Evolutionary conservation across 1,284 basidiomycete species (phyloP).

Genomic region (Ceratobasidium sp.): DNA sequence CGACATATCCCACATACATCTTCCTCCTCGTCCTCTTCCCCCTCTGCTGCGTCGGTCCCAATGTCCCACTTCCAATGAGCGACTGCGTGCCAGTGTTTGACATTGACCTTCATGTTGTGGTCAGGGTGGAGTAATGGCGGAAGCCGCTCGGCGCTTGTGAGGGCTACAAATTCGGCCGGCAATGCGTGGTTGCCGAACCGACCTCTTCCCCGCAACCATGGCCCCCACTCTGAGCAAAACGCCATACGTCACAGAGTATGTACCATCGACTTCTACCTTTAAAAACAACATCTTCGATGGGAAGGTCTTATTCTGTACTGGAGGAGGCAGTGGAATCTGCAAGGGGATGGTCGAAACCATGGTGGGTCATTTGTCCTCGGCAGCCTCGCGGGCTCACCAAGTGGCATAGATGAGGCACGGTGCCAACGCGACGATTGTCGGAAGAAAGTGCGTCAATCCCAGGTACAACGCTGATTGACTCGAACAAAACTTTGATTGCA

Average conservation of each 20-base stretch:
- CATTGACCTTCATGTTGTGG: slow-evolving; percentile 73
- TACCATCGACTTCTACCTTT: slow-evolving; percentile 72
- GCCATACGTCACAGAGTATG: background rate
- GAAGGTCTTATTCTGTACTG: slow-evolving; percentile 94
- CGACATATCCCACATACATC: slow-evolving; percentile 96
- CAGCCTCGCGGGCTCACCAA: background rate
- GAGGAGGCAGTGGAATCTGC: slow-evolving; percentile 92
- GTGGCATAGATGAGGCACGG: slow-evolving; percentile 81
- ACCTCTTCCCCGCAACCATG: slow-evolving; percentile 29
- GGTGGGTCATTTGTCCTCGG: slow-evolving; percentile 59
- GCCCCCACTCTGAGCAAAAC: slow-evolving; percentile 29
- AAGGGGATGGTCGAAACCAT: slow-evolving; percentile 86
- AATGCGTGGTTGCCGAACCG: slow-evolving; percentile 8
- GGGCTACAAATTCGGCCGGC: background rate
- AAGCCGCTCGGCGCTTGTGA: slow-evolving; percentile 13
- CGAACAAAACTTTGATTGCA: slow-evolving; percentile 53
- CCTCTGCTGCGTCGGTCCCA: slow-evolving; percentile 57
- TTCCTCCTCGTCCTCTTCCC: slow-evolving; percentile 67
- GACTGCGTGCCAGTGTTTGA: slow-evolving; percentile 86
- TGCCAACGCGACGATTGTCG: slow-evolving; percentile 82
- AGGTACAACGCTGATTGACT: slow-evolving; percentile 3
- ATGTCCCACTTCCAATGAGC: slow-evolving; percentile 90
- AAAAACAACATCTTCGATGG: slow-evolving; percentile 85
- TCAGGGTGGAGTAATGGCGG: background rate
- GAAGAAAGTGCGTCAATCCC: slow-evolving; percentile 74